phyloP scores from a whole-genome alignment of 176 grass and related monocot species.

The Poa annua region DNA sequence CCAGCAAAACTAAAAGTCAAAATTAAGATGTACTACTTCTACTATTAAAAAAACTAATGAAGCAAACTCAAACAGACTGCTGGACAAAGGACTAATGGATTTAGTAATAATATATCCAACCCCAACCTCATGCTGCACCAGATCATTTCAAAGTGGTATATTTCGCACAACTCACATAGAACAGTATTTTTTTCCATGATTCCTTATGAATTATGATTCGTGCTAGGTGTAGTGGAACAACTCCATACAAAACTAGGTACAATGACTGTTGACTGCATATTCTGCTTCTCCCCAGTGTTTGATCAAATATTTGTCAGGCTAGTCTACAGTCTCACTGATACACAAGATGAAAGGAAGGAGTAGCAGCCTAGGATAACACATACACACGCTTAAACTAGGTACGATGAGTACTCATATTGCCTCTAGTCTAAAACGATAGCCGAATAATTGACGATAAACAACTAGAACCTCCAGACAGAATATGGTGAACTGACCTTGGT shows the following conservation, averaged over 20 bases:
- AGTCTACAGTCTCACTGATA: neutral
- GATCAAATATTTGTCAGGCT: constrained; percentile 7
- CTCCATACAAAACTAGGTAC: too few species aligned
- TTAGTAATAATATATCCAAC: neutral
- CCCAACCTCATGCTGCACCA: neutral
- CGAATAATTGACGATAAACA: neutral
- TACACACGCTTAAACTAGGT: constrained; percentile 6
- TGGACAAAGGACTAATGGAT: constrained; percentile 15
- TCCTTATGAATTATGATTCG: constrained; percentile 2
- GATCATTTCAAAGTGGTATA: neutral
- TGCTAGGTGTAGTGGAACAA: neutral
- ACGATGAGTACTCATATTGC: neutral
- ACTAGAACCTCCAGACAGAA: constrained; percentile 15
- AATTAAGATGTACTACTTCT: neutral
- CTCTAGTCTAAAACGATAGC: neutral
- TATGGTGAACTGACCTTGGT: constrained; percentile 61
- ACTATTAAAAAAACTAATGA: neutral
- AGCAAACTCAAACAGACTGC: neutral
- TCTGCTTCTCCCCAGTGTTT: neutral
- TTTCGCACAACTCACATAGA: neutral
- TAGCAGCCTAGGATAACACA: neutral
- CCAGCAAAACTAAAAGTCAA: constrained; percentile 8
- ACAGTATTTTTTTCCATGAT: neutral
- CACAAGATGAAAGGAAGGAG: neutral
- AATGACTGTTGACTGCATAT: neutral